Evolutionary conservation across 192 early-diverging fungal species (phyloP), one percentile per base, ranked within the genome.

Genomic region (Linnemannia hyalina): DNA sequence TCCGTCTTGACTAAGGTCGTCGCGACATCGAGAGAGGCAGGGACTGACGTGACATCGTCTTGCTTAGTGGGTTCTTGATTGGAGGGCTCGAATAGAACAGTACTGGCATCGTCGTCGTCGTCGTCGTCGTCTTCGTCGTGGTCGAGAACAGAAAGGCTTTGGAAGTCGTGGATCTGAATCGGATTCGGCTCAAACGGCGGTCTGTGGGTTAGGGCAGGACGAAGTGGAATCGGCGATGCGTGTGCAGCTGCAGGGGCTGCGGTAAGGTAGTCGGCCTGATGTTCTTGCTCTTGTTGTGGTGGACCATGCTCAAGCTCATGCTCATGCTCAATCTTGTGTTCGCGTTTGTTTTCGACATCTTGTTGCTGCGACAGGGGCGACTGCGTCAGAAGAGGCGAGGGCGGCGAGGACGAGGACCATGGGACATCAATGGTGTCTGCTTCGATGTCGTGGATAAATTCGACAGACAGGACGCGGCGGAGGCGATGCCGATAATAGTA

Each of bases 331-430:
- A 49, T 49, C 47, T 49, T 29, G 32, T 65, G 29, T 26, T 35
- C 60, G 26, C 10, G 60, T 29, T 60, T 18, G n/a, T 60, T 26
- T n/a, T 23, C 13, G 26, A 29, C 1, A 26, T 9, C 10, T 41
- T 72, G 70, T 11, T 46, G 71, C 40, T 46, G 71, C 44, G 71
- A 46, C 44, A 42, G 65, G n/a, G 65, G 69, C 41, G 69, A 42
- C 41, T 38, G 69, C 69, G 69, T 38, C 69, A 70, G 69, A 38
- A 70, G 69, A 70, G 69, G 69, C 38, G 35, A 42, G 6, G 69
- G 23, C 22, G 69, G 32, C 32, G 36, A 42, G 38, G 70, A 70
- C 36, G 35, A 42, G 9, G 38, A n/a, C 42, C 71, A 73, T 44
- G 44, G 71, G 46, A 46, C 71, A 65, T 65, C 60, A 65, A 65